Percentiles rank a stretch among this genome's conserved stretches.
phyloP scores from a whole-genome alignment of 495 filamentous ascomycete species.

The Neurospora terricola region DNA sequence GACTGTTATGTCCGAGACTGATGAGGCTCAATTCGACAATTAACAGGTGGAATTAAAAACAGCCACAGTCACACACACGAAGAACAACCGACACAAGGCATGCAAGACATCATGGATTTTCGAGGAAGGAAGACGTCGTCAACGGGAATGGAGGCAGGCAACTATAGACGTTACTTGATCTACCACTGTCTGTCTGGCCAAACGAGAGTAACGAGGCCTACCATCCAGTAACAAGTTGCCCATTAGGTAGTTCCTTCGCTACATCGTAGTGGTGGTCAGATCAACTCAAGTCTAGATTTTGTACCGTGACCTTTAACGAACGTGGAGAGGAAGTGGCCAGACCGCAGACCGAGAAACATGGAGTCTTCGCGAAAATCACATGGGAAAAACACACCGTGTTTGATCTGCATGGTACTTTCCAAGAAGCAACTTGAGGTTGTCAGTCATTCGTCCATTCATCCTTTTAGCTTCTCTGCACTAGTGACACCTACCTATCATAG shows the following conservation, averaged over 20 bases:
- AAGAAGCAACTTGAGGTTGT: not conserved
- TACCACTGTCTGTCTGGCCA: no score
- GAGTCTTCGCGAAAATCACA: not conserved
- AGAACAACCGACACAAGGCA: not conserved
- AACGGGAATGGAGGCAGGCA: no score
- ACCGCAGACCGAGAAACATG: not conserved
- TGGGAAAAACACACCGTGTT: not conserved
- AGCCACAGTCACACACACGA: not conserved
- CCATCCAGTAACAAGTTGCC: no score
- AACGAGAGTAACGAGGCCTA: no score
- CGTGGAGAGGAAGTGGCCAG: not conserved
- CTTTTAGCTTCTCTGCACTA: not conserved
- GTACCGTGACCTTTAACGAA: not conserved
- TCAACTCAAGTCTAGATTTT: not conserved
- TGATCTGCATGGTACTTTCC: not conserved
- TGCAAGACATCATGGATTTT: not conserved
- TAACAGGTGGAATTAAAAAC: not conserved
- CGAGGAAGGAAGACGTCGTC: not conserved
- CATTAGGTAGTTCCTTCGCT: not conserved
- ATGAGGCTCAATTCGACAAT: not conserved
- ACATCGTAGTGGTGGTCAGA: not conserved
- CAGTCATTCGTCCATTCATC: not conserved
- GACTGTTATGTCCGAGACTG: not conserved
- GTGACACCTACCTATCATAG: not conserved
- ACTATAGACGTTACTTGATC: no score